Conservation (phyloP, 2,329 filamentous ascomycete species). For the Arachnomyces sp. region DNA sequence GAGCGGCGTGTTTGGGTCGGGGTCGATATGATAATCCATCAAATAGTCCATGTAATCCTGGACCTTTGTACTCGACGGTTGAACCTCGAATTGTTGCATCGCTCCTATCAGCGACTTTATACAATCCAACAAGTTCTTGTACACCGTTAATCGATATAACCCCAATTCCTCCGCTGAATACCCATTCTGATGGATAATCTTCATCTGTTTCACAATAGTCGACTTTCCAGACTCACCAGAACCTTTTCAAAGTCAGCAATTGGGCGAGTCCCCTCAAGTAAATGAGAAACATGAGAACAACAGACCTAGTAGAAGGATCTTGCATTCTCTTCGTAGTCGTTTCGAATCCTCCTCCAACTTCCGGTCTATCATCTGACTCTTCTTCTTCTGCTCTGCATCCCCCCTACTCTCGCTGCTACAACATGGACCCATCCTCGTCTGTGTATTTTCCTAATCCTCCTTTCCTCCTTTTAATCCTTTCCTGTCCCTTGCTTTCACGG, state of each 20-base stretch:
- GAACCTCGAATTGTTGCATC: slow-evolving; percentile 84
- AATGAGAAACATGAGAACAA: slow-evolving; percentile 11
- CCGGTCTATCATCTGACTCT: slow-evolving; percentile 91
- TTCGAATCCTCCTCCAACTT: slow-evolving; percentile 90
- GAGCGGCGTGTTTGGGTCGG: slow-evolving; percentile 77
- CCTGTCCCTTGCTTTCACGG: no score
- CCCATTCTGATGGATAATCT: slow-evolving; percentile 97
- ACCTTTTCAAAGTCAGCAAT: slow-evolving; percentile 45
- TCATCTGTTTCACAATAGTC: slow-evolving; percentile 99
- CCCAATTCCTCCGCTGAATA: slow-evolving; percentile 90
- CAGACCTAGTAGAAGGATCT: slow-evolving; percentile 89
- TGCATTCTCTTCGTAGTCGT: slow-evolving; percentile 92
- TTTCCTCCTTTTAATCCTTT: slow-evolving; percentile 7
- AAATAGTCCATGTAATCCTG: slow-evolving; percentile 70
- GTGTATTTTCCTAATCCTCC: slow-evolving; percentile 2
- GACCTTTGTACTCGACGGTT: slow-evolving; percentile 63
- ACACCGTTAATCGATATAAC: slow-evolving; percentile 91
- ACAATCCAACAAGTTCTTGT: slow-evolving; percentile 97
- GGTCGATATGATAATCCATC: slow-evolving; percentile 78
- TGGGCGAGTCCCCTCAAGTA: slow-evolving; percentile 7
- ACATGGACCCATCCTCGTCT: slow-evolving; percentile 70
- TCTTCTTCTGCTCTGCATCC: slow-evolving; percentile 88
- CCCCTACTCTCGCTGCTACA: slow-evolving; percentile 74
- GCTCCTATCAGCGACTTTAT: slow-evolving; percentile 85
- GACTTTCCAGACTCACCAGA: slow-evolving; percentile 98